phyloP scores from a whole-genome alignment of 2,329 filamentous ascomycete genomes.

The Aureobasidium musti region DNA sequence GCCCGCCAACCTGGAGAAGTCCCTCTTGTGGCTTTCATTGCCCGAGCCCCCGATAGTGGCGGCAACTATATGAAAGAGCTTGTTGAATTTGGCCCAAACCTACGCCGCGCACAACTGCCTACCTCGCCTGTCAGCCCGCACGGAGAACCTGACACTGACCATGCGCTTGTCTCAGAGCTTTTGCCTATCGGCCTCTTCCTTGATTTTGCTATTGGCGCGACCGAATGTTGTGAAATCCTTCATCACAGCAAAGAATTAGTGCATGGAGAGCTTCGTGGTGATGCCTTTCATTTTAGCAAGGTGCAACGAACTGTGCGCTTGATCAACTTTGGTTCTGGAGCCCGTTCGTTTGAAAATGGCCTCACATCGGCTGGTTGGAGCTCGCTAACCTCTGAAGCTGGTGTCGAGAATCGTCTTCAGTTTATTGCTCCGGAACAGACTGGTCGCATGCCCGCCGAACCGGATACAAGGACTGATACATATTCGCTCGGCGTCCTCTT shows the following conservation, averaged over 20 bases:
- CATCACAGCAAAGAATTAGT: constrained; percentile 85
- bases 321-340: constrained; percentile 81
- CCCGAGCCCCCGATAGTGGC: constrained; percentile 68
- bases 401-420: constrained; percentile 83
- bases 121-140: constrained; percentile 24
- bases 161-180: background rate
- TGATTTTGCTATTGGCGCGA: constrained; percentile 86
- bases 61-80: constrained; percentile 69
- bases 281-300: constrained; percentile 83
- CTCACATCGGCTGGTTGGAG: constrained; percentile 84
- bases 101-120: constrained; percentile 41
- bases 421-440: constrained; percentile 96
- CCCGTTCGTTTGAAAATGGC: constrained; percentile 87
- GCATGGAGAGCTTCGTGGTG: constrained; percentile 86
- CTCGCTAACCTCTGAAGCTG: constrained; percentile 75
- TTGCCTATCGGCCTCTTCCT: constrained; percentile 71
- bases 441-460: constrained; percentile 86
- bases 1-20: constrained; percentile 68
- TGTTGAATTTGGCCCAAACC: constrained; percentile 71
- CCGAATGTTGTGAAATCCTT: constrained; percentile 83
- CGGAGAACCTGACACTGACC: background rate
- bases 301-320: constrained; percentile 73
- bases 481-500: constrained; percentile 89
- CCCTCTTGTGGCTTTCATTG: constrained; percentile 76
- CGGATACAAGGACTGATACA: constrained; percentile 88